Evolutionary conservation across 106 monocot genomes (phyloP), one percentile per base, ranked within the genome.

Genomic region (Alisma plantagoaquatica): DNA sequence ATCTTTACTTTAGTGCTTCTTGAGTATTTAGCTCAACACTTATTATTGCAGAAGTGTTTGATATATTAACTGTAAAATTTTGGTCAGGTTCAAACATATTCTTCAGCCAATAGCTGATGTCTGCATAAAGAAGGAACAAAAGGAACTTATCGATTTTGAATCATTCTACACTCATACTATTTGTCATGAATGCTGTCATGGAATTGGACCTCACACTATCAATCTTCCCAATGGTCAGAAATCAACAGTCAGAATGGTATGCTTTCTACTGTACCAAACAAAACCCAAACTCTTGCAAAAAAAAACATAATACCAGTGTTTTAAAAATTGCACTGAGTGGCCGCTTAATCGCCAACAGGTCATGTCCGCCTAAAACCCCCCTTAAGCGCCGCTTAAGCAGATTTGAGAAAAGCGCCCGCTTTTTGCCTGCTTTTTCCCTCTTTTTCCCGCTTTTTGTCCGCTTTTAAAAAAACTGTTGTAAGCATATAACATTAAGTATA

Each of bases 141-240:
- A 58, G 55, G 60, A 70, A 46, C 71, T 72, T 33, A 58, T 98
- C 58, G 76, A 89, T 72, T 98, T 89, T 70, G 96, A 89, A n/a
- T 81, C 96, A 38, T 98, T 78, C 38, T 98, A 68, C 50, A 85
- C 84, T 6, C 96, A 89, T 66, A 89, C 78, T 30, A 73, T 98
- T 55, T 98, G 96, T 49, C 96, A 98, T 71, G 89, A 98, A 59
- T 98, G 96, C 45, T 98, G 96, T 43, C 96, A 89, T 74, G 96
- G 96, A 33, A 98, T 98, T 74, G 96, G 96, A 68, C 96, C 96
- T 42, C 89, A 98, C 72, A 54, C 78, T 4, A 98, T 98, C 42
- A 61, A 53, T 51, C 84, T 89, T 71, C 89, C 96, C 67, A 72
- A 46, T 72, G 96, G 96, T 61, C 60, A 71, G 68, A 55, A 85